phyloP scores from a whole-genome alignment of 2,329 filamentous ascomycete genomes.

The Nothophaeocryptopus gaeumannii region DNA sequence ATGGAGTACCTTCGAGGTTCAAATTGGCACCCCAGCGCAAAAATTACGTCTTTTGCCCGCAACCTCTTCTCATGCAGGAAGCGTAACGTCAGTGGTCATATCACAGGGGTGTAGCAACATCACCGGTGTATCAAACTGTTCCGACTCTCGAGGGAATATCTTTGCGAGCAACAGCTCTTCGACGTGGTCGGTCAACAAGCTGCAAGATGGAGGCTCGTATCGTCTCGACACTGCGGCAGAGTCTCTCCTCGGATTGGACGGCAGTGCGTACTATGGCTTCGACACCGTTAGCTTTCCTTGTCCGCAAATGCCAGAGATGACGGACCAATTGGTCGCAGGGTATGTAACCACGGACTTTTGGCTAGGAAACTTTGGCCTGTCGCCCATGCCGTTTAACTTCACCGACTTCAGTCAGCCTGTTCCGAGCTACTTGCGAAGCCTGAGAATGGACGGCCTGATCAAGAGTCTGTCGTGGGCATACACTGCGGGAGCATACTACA shows the following conservation, averaged over 20 bases:
- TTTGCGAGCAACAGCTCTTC: constrained; percentile 35
- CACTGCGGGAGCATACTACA: constrained; percentile 32
- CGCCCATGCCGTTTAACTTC: constrained; percentile 23
- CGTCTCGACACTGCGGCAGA: constrained; percentile 24
- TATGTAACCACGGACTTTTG: constrained; percentile 29
- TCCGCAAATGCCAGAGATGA: constrained; percentile 21
- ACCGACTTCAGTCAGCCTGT: constrained; percentile 17
- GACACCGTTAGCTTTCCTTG: constrained; percentile 33
- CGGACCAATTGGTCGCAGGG: constrained; percentile 32
- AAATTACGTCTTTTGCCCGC: constrained; percentile 24
- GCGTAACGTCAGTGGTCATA: constrained; percentile 22
- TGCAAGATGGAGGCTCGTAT: constrained; percentile 35
- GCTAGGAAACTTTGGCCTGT: constrained; percentile 36
- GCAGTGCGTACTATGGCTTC: constrained; percentile 37
- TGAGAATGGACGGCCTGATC: constrained; percentile 12
- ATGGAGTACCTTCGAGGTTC: constrained; percentile 13
- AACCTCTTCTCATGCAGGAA: constrained; percentile 23
- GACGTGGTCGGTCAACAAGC: constrained; percentile 36
- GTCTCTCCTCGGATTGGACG: constrained; percentile 21
- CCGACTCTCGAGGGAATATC: constrained; percentile 22
- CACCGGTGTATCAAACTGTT: constrained; percentile 32
- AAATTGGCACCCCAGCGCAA: constrained; percentile 15
- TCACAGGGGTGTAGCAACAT: constrained; percentile 24
- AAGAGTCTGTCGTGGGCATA: constrained; percentile 26
- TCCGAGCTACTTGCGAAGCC: constrained; percentile 20